Base-by-base conservation (phyloP, 2,329 filamentous ascomycete genomes). In the Gnomoniopsis sp. region DNA sequence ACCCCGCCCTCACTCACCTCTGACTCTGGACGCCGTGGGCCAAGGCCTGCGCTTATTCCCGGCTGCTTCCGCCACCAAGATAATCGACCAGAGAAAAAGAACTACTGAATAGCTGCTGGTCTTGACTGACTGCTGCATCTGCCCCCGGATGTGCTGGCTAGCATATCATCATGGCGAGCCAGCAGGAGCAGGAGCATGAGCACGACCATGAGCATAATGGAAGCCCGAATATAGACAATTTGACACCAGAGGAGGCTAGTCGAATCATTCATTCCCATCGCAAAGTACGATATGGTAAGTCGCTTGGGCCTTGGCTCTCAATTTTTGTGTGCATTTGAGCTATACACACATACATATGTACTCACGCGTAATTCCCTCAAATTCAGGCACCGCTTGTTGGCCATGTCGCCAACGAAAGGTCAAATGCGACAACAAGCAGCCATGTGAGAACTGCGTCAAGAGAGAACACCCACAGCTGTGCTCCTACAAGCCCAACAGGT, bases 231-330 rank as follows among this genome's bases (percentile, higher is more conserved):
- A 72, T 85, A 62, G 80, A 85, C 68, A 79, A 84, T 67, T 75
- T 86, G 68, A 86, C 83, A 49, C 81, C 84, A 11, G 85, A 88
- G 70, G 85, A 88, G 72, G 85, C 84, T 63, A 88, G 77, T 69
- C 83, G 84, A 66, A 88, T 88, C 73, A 88, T 88, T 65, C 85
- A 88, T 69, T 87, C 84, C 54, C 85, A 88, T 69, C 82, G 85
- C 64, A 88, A 88, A 71, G 85, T 88, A 58, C 80, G 85, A 68
- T 88, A 88, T 71, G 85, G 85, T 87, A 78, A 70, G 83, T 75
- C 51, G 34, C 49, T 52, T 22, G 4, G 2, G 33, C 12, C 33
- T 12, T 30, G 34, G n/a, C 23, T 51, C 43, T 21, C 15, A 7
- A 43, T 15, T 15, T 50, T 36, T 33, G 12, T 15, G 33, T 19